These are phyloP conservation scores for Phallus indusiatus DNA, from an alignment of 768 basidiomycete genomes.

Conservation along the genomic window DNA sequence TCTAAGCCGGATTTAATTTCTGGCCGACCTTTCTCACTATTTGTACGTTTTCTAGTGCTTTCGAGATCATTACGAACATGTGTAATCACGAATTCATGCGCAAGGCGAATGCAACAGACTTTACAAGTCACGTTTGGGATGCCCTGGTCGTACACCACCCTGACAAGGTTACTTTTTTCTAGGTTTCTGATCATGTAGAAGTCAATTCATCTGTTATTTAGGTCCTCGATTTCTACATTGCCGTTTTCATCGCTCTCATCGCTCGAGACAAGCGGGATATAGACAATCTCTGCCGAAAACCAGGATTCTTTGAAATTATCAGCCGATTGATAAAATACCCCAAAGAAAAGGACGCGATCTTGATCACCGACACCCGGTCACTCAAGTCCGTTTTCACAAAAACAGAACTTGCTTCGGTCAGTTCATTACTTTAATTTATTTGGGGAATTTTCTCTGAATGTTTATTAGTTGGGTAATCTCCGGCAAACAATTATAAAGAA, in stretches of 20 bases:
- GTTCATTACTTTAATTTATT: constrained; percentile 15
- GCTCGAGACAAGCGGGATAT: constrained; percentile 50
- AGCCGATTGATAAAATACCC: constrained; percentile 15
- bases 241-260: constrained; percentile 53
- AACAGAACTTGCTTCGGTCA: constrained; percentile 47
- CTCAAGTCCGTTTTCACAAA: constrained; percentile 45
- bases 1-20: background rate
- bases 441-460: background rate
- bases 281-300: constrained; percentile 38
- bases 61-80: constrained; percentile 68
- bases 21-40: background rate
- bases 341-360: constrained; percentile 12
- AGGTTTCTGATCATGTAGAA: background rate
- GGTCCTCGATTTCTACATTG: constrained; percentile 57
- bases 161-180: constrained; percentile 40
- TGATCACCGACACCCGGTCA: constrained; percentile 32
- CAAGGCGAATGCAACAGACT: constrained; percentile 70
- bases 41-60: constrained; percentile 36
- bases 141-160: constrained; percentile 48
- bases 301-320: constrained; percentile 21
- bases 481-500: constrained; percentile 28
- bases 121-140: constrained; percentile 61
- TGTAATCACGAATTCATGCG: constrained; percentile 69
- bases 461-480: constrained; percentile 26
- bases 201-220: constrained; percentile 16